Evolutionary conservation across 2,329 filamentous ascomycete species (phyloP), one percentile per base, ranked within the genome.

Genomic region (Penicillium griseofulvum): DNA sequence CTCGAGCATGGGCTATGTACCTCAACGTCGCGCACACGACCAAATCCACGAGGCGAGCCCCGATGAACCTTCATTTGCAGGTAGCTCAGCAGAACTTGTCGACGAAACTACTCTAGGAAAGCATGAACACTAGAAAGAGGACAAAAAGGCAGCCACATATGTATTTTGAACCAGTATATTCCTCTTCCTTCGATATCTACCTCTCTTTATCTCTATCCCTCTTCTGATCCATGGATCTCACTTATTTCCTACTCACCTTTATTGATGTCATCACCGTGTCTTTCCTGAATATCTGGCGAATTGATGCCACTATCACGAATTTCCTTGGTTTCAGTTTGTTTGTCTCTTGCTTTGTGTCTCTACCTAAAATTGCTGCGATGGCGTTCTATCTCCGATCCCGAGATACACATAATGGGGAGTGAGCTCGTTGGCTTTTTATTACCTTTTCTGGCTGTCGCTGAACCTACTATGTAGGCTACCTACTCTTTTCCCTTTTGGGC

Each of bases 1-100:
- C 0, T 78, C 77, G 7, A 80, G 78, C 49, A 67, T 81, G 69
- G 80, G 80, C 0, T 80, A 78, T 53, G 79, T 81, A 11, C 71
- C 75, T 10, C 75, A 80, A 55, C 73, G 79, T 61, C 75, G 78
- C 33, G 75, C 78, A 4, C 75, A 72, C 50, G 78, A 81, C 47
- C 74, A 79, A 55, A 79, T 81, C 33, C 75, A 77, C 52, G 71
- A 76, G 47, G 67, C 70, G 24, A 74, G 70, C 59, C 68, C 72
- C 17, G 70, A 75, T 33, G 64, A 71, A 49, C 63, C 68, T 5
- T 70, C 72, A 11, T 69, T 76, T 31, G 65, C 71, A 7, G 76
- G 76, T 11, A 78, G 75, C 51, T 66, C 73, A 14, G 78, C 78
- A 10, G 77, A 79, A 58, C 63, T 79, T 17, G 75, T 79, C 11